These are phyloP conservation scores for Aspergillus kassunensis DNA, from an alignment of 495 filamentous ascomycete species.

Conservation along the genomic window DNA sequence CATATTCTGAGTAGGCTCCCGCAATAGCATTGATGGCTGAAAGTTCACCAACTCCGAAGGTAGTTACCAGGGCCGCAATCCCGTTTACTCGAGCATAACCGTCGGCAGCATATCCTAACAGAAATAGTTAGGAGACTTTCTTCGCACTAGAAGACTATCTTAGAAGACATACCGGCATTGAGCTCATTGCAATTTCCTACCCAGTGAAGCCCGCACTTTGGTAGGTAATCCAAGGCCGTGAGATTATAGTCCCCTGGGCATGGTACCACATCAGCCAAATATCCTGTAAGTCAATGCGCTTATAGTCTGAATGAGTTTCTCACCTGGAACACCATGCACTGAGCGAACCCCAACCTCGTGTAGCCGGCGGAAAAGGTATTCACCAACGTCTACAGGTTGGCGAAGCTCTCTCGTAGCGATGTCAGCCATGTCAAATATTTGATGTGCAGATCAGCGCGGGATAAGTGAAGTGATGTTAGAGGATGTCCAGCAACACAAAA, in stretches of 20 bases:
- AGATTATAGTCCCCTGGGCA: constrained; percentile 45
- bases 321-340: constrained; percentile 63
- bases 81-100: constrained; percentile 68
- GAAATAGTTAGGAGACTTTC: not conserved
- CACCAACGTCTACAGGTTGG: constrained; percentile 52
- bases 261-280: not conserved
- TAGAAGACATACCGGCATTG: constrained; percentile 58
- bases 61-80: constrained; percentile 61
- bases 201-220: constrained; percentile 57
- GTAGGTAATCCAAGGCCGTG: constrained; percentile 58
- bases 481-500: not conserved
- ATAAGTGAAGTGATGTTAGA: not conserved
- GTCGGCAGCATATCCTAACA: constrained; percentile 63
- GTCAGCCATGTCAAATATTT: constrained; percentile 43
- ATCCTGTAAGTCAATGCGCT: too few relatives aligned
- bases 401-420: constrained; percentile 52
- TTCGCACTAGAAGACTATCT: too few relatives aligned
- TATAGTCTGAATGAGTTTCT: constrained; percentile 8
- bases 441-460: too few relatives aligned
- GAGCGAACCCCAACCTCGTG: constrained; percentile 57
- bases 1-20: constrained; percentile 59
- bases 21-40: constrained; percentile 66
- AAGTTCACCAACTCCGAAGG: constrained; percentile 69
- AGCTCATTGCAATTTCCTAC: constrained; percentile 69
- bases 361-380: constrained; percentile 63